Conservation (phyloP, 1,139 yeast species). For the Yamadazyma taylorii region DNA sequence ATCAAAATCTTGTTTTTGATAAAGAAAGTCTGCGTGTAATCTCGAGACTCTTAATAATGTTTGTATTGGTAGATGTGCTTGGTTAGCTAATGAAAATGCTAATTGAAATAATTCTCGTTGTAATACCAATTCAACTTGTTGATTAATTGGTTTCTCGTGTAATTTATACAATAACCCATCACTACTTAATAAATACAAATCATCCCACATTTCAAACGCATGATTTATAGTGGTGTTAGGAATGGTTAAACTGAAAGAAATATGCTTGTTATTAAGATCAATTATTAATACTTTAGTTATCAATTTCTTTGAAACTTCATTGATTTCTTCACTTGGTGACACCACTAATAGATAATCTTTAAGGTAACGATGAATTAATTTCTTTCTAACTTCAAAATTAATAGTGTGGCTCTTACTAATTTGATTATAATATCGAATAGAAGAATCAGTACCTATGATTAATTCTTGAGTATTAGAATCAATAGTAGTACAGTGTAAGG, state of each 20-base stretch:
- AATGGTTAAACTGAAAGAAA: slow-evolving; percentile 69
- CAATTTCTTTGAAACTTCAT: slow-evolving; percentile 13
- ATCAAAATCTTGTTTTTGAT: slow-evolving; percentile 60
- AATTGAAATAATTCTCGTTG: slow-evolving; percentile 71
- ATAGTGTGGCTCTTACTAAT: slow-evolving; percentile 58
- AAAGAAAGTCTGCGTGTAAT: slow-evolving; percentile 71
- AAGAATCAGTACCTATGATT: slow-evolving; percentile 55
- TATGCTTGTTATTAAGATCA: slow-evolving; percentile 67
- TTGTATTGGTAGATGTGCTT: slow-evolving; percentile 36
- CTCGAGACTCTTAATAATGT: slow-evolving; percentile 56
- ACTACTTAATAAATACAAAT: slow-evolving; percentile 60
- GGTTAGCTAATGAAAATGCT: slow-evolving; percentile 70
- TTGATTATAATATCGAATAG: slow-evolving; percentile 54
- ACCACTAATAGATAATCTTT: slow-evolving; percentile 57
- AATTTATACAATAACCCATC: slow-evolving; percentile 76
- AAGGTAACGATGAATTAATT: slow-evolving; percentile 43
- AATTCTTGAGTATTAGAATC: slow-evolving; percentile 37
- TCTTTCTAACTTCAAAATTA: slow-evolving; percentile 60
- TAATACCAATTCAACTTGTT: slow-evolving; percentile 68
- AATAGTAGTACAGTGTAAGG: slow-evolving; percentile 62
- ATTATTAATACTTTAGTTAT: slow-evolving; percentile 58
- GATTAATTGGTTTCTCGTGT: slow-evolving; percentile 63
- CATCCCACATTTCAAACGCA: slow-evolving; percentile 55
- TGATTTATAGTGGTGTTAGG: slow-evolving; percentile 59
- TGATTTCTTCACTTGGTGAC: slow-evolving; percentile 43